Evolutionary conservation across 78 protist genomes (phyloP).

Genomic region (Chrysochromulina parva): DNA sequence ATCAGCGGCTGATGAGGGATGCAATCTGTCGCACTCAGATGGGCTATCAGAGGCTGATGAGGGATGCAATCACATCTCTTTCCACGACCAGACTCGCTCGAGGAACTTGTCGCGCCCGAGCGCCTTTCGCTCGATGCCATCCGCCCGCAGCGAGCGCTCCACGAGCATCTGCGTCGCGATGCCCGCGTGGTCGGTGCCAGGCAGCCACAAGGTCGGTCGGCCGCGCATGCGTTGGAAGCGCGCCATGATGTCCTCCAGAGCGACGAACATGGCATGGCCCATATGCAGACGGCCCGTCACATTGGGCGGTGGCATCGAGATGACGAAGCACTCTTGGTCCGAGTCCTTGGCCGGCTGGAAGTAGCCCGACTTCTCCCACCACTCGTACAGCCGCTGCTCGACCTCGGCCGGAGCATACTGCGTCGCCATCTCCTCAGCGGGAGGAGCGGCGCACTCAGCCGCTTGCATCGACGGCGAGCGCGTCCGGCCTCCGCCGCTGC

Average conservation of each 20-base stretch:
- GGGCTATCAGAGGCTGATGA: not conserved
- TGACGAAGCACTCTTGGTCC: conserved; percentile 47
- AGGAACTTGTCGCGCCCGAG: conserved; percentile 72
- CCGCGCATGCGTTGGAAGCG: conserved; percentile 92
- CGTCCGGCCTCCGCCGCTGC: not conserved
- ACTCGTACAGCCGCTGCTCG: conserved; percentile 36
- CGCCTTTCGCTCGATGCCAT: not conserved
- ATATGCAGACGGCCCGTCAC: conserved; percentile 95
- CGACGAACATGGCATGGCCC: conserved; percentile 93
- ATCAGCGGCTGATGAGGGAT: not conserved
- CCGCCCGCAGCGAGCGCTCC: conserved; percentile 51
- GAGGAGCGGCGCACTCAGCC: not conserved
- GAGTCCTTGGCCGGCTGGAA: conserved; percentile 36
- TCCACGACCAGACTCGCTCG: conserved; percentile 84
- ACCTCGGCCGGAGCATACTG: not conserved
- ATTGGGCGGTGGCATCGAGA: conserved; percentile 96
- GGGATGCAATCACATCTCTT: conserved; percentile 11
- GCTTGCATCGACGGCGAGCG: not conserved
- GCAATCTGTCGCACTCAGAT: not conserved
- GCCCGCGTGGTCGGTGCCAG: conserved; percentile 99
- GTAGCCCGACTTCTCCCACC: conserved; percentile 48
- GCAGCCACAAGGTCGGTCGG: conserved; percentile 85
- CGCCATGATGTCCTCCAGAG: conserved; percentile 65
- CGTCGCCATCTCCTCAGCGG: not conserved
- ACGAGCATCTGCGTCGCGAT: conserved; percentile 95